Evolutionary conservation across 169 alveolate genomes (phyloP).

Genomic region (Eimeria praecox): DNA sequence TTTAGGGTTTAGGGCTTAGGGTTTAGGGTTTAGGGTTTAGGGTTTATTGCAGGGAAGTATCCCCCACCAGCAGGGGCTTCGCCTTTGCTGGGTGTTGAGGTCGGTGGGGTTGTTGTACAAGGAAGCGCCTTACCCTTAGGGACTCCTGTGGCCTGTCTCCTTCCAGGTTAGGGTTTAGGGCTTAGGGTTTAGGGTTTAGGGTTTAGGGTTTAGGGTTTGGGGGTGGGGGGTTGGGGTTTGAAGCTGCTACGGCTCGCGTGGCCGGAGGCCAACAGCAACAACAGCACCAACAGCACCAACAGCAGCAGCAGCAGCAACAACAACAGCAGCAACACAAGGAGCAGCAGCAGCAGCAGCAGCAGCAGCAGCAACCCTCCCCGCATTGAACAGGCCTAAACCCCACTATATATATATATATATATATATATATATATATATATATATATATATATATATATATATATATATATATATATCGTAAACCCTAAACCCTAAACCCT

Average conservation of each 20-base stretch:
- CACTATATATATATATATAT: too few species aligned
- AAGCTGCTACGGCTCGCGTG: too few species aligned
- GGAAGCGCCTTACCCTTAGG: not conserved
- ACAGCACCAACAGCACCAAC: too few species aligned
- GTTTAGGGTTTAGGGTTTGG: not conserved
- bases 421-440: too few species aligned
- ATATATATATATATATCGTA: not conserved
- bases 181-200: not conserved
- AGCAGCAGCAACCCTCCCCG: too few species aligned
- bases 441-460: too few species aligned
- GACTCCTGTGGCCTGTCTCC: constrained; percentile 39
- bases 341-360: too few species aligned
- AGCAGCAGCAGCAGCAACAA: too few species aligned
- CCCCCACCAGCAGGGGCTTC: constrained; percentile 62
- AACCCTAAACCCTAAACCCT: constrained; percentile 51
- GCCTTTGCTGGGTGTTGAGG: constrained; percentile 48
- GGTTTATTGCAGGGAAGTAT: constrained; percentile 33
- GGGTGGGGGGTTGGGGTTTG: not conserved
- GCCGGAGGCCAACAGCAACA: too few species aligned
- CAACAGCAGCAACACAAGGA: too few species aligned
- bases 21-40: constrained; percentile 43
- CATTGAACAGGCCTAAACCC: too few species aligned
- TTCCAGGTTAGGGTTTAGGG: constrained; percentile 28
- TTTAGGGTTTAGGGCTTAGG: constrained; percentile 45
- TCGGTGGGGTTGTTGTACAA: constrained; percentile 63